Conservation (phyloP, 2,329 filamentous ascomycete species). For the Ascochyta rabiei region DNA sequence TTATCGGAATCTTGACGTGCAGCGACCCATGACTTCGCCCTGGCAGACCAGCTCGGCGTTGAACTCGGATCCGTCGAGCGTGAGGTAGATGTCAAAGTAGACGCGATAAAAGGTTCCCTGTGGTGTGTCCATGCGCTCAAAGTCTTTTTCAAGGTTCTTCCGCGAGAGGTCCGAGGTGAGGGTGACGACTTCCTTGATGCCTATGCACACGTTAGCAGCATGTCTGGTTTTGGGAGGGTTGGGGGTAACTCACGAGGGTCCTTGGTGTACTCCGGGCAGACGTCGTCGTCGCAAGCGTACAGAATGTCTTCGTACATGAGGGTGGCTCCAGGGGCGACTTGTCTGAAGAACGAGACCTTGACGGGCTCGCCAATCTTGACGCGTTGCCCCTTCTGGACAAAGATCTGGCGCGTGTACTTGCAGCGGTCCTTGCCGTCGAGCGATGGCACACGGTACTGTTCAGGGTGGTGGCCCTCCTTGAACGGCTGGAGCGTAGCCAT, state of each 20-base stretch:
- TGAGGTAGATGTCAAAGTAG: constrained; percentile 77
- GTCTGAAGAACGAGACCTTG: constrained; percentile 98
- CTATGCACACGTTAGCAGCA: constrained; percentile 54
- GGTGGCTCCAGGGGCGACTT: constrained; percentile 94
- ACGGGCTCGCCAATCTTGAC: constrained; percentile 99
- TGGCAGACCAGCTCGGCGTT: constrained; percentile 99
- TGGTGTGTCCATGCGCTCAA: constrained; percentile 98
- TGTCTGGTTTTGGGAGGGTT: not conserved
- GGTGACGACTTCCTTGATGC: constrained; percentile 98
- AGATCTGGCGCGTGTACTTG: constrained; percentile 98
- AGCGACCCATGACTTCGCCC: constrained; percentile 97
- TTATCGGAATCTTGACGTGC: constrained; percentile 83
- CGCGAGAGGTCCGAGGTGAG: constrained; percentile 95
- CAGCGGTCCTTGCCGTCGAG: constrained; percentile 96
- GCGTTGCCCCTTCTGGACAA: constrained; percentile 97
- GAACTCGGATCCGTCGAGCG: constrained; percentile 95
- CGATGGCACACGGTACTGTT: constrained; percentile 95
- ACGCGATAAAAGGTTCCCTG: constrained; percentile 75
- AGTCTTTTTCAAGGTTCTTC: constrained; percentile 99
- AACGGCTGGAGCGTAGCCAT: constrained; percentile 99
- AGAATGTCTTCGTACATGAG: constrained; percentile 99
- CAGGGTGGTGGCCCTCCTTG: constrained; percentile 97
- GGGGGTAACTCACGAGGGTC: constrained; percentile 82
- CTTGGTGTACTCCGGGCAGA: constrained; percentile 98
- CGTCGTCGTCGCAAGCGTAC: constrained; percentile 96